Percentiles rank a stretch among this genome's conserved stretches.
phyloP scores from a whole-genome alignment of 371 early-diverging fungal genomes.

The Syncephalastrum racemosum region DNA sequence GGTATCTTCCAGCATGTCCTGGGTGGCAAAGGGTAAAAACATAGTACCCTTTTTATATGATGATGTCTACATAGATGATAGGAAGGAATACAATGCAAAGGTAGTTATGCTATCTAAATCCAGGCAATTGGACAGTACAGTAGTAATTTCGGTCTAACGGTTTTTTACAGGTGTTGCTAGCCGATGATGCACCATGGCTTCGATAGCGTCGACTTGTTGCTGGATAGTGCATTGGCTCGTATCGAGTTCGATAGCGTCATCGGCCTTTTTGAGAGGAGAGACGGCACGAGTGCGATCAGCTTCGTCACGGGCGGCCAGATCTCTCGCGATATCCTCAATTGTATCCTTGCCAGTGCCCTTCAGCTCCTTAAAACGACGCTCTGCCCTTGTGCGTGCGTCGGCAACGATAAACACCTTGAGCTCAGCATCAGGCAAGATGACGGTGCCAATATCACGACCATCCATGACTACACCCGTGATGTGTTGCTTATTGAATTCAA shows the following conservation, averaged over 20 bases:
- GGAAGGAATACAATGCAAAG: no score
- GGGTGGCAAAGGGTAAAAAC: no score
- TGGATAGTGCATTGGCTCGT: conserved; percentile 75
- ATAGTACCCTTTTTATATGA: no score
- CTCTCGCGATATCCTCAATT: conserved; percentile 51
- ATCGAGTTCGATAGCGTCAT: conserved; percentile 83
- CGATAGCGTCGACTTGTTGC: conserved; percentile 75
- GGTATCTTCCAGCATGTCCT: no score
- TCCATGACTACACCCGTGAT: conserved; percentile 85
- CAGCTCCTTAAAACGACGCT: conserved; percentile 73
- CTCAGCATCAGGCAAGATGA: conserved; percentile 87
- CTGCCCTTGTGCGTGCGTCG: conserved; percentile 71
- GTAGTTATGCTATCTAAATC: no score
- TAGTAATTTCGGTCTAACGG: no score
- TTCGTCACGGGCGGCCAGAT: conserved; percentile 73
- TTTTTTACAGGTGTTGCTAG: conserved; percentile 1
- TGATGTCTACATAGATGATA: no score
- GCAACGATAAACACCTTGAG: conserved; percentile 90
- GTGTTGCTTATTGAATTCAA: conserved; percentile 12
- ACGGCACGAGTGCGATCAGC: conserved; percentile 73
- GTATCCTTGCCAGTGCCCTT: conserved; percentile 35
- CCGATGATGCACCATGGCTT: conserved; percentile 42
- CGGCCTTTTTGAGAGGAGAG: conserved; percentile 79
- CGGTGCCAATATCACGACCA: conserved; percentile 93
- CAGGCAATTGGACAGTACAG: no score